Conservation (phyloP, 1,139 yeast genomes). For the Geotrichum klebahnii region DNA sequence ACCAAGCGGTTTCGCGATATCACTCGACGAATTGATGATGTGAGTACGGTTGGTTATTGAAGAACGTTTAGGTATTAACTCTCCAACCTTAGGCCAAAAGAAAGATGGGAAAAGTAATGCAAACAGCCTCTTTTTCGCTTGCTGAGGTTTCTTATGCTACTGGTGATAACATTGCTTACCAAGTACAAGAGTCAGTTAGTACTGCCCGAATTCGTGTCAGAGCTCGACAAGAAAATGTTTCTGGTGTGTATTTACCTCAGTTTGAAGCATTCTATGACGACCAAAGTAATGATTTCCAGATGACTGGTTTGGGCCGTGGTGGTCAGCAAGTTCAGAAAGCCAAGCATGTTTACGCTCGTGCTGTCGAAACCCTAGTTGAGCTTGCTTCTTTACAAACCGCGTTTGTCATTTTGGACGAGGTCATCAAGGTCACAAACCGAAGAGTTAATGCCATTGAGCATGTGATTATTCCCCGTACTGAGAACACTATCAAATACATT, state of each 20-base stretch:
- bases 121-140: slow-evolving; percentile 92
- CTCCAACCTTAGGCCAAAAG: slow-evolving; percentile 55
- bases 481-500: slow-evolving; percentile 86
- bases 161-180: slow-evolving; percentile 90
- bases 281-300: slow-evolving; percentile 82
- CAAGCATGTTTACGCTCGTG: slow-evolving; percentile 84
- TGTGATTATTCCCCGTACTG: slow-evolving; percentile 95
- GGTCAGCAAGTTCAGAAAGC: slow-evolving; percentile 98
- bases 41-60: slow-evolving; percentile 24
- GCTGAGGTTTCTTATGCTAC: slow-evolving; percentile 98
- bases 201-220: slow-evolving; percentile 81
- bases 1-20: slow-evolving; percentile 95
- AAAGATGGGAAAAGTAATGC: slow-evolving; percentile 98
- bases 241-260: slow-evolving; percentile 91
- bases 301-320: slow-evolving; percentile 97
- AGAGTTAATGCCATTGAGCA: slow-evolving; percentile 99
- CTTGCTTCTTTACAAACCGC: slow-evolving; percentile 92
- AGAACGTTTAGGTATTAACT: background rate
- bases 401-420: slow-evolving; percentile 92
- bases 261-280: slow-evolving; percentile 82
- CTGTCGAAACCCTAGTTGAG: slow-evolving; percentile 93
- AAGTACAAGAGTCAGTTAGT: slow-evolving; percentile 90
- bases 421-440: slow-evolving; percentile 93
- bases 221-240: slow-evolving; percentile 92
- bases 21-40: slow-evolving; percentile 86